Conservation (phyloP, 1,284 basidiomycete genomes). For the Pascua sp. region DNA sequence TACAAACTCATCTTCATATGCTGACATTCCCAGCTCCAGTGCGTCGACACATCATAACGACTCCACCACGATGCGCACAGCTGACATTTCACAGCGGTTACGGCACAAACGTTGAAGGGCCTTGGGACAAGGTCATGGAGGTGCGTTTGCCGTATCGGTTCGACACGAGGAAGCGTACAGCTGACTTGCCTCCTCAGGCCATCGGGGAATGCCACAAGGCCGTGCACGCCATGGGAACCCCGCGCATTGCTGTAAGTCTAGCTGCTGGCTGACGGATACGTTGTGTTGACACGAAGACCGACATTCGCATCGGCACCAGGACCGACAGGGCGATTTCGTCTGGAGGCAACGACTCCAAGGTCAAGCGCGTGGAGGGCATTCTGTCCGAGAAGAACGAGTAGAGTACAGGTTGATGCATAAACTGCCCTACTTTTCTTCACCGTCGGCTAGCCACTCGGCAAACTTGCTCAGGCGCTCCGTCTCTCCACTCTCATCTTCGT, state of each 20-base stretch:
- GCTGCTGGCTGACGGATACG: no score
- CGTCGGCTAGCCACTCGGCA: constrained; percentile 69
- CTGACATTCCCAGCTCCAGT: constrained; percentile 44
- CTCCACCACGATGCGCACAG: background rate
- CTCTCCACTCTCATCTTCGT: constrained; percentile 62
- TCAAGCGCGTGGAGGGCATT: constrained; percentile 73
- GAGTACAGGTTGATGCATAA: constrained; percentile 1
- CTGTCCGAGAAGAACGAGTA: constrained; percentile 27
- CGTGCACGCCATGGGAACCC: constrained; percentile 61
- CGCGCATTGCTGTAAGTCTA: constrained; percentile 40
- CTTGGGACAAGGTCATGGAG: constrained; percentile 68
- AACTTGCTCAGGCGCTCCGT: constrained; percentile 81
- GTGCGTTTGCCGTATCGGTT: constrained; percentile 5
- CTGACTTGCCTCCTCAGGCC: constrained; percentile 9
- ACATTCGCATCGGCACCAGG: constrained; percentile 88
- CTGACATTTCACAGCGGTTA: constrained; percentile 61
- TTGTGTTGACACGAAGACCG: constrained; percentile 58
- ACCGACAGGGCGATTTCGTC: constrained; percentile 63
- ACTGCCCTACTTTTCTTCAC: constrained; percentile 21
- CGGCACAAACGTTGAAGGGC: constrained; percentile 83
- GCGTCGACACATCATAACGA: constrained; percentile 66
- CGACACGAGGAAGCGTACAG: background rate
- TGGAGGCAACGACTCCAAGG: constrained; percentile 74
- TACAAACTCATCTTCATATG: background rate
- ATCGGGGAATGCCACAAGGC: constrained; percentile 77